These are phyloP conservation scores for Aspergillus sclerotiicarbonarius DNA, from an alignment of 495 filamentous ascomycete species.

Conservation along the genomic window DNA sequence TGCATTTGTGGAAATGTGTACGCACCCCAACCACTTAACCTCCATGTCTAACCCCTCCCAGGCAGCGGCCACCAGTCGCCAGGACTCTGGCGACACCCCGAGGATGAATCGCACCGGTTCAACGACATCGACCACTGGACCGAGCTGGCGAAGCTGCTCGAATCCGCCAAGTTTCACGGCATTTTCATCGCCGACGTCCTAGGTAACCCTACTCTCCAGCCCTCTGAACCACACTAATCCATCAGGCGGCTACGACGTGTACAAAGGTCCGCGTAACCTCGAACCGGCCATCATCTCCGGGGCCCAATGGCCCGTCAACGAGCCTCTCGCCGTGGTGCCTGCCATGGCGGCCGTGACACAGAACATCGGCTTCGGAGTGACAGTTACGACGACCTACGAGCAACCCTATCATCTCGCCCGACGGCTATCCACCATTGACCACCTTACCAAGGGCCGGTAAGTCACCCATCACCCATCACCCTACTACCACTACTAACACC, in stretches of 20 bases:
- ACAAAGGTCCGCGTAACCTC: constrained; percentile 56
- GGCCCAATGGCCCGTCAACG: constrained; percentile 67
- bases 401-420: constrained; percentile 68
- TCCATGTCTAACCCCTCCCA: constrained; percentile 8
- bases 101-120: constrained; percentile 51
- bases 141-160: constrained; percentile 48
- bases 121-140: constrained; percentile 53
- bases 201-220: constrained; percentile 21
- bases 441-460: constrained; percentile 62
- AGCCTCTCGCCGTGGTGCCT: constrained; percentile 43
- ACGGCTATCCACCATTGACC: constrained; percentile 63
- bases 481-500: background rate
- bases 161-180: constrained; percentile 52
- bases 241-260: constrained; percentile 62
- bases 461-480: constrained; percentile 7
- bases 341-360: constrained; percentile 55
- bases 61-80: constrained; percentile 55
- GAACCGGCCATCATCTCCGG: constrained; percentile 57
- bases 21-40: background rate
- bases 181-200: constrained; percentile 58
- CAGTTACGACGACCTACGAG: constrained; percentile 68
- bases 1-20: constrained; percentile 59
- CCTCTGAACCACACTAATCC: background rate
- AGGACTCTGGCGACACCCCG: constrained; percentile 53
- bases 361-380: constrained; percentile 66